Conservation (phyloP, 1,284 basidiomycete species). For the Apiotrichum gamsii region DNA sequence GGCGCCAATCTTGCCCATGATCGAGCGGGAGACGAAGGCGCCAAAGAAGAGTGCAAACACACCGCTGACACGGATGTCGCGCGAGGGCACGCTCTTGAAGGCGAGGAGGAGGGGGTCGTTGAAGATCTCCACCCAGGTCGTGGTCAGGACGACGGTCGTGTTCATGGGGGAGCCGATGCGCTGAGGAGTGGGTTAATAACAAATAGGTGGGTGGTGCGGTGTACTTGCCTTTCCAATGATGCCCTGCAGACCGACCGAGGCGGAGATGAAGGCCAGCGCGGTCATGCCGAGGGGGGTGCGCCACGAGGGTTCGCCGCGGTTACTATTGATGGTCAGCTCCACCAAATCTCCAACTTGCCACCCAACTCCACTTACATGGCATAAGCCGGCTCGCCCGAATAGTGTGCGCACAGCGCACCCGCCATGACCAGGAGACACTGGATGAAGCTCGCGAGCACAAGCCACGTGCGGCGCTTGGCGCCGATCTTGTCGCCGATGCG, state of each 20-base stretch:
- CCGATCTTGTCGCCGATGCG: slow-evolving; percentile 55
- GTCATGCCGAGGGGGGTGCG: slow-evolving; percentile 59
- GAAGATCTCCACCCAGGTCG: slow-evolving; percentile 78
- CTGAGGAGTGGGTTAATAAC: slow-evolving; percentile 12
- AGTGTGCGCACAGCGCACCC: slow-evolving; percentile 58
- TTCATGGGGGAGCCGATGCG: slow-evolving; percentile 66
- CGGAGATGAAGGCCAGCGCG: slow-evolving; percentile 71
- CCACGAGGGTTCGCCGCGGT: slow-evolving; percentile 58
- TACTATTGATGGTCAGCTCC: slow-evolving; percentile 22
- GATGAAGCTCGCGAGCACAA: slow-evolving; percentile 62
- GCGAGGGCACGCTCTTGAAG: slow-evolving; percentile 52
- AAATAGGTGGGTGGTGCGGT: background rate
- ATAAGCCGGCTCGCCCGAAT: slow-evolving; percentile 53
- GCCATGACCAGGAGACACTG: slow-evolving; percentile 70
- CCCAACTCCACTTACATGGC: slow-evolving; percentile 31
- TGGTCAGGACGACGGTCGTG: slow-evolving; percentile 55
- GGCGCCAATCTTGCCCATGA: slow-evolving; percentile 53
- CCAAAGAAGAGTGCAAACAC: slow-evolving; percentile 64
- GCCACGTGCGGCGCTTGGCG: slow-evolving; percentile 65
- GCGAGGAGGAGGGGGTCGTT: slow-evolving; percentile 67
- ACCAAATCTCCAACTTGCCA: no score
- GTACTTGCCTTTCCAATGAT: slow-evolving; percentile 62
- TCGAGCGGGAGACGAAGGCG: slow-evolving; percentile 62
- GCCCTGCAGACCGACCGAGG: slow-evolving; percentile 65
- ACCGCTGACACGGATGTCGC: slow-evolving; percentile 67